A percentile compares a stretch with the other conserved stretches of the same genome.
These are phyloP conservation scores for Hypericum perforatum DNA, from an alignment of 345 rosid genomes.

Conservation along the genomic window DNA sequence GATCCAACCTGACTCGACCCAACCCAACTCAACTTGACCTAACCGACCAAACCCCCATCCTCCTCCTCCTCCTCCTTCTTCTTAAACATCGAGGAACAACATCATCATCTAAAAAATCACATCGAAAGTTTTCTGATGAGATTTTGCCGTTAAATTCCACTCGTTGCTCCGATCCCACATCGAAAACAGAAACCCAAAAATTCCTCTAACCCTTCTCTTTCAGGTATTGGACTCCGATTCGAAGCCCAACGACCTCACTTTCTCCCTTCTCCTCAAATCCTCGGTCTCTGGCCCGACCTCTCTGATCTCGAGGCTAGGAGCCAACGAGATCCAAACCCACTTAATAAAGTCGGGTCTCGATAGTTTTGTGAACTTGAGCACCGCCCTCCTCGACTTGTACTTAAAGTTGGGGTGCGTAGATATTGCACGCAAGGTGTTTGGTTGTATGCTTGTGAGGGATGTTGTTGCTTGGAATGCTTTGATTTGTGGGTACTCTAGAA, in stretches of 20 bases:
- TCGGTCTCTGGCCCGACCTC: too few relatives aligned
- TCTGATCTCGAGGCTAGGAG: constrained; percentile 16
- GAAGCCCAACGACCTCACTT: constrained; percentile 45
- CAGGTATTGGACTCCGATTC: constrained; percentile 35
- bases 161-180: constrained; percentile 33
- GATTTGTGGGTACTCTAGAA: constrained; percentile 63
- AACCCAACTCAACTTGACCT: too few relatives aligned
- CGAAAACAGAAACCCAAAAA: constrained; percentile 24
- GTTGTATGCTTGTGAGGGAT: constrained; percentile 59
- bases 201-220: constrained; percentile 37
- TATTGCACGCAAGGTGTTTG: constrained; percentile 41
- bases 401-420: constrained; percentile 33
- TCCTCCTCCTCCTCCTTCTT: too few relatives aligned
- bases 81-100: too few relatives aligned
- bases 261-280: constrained; percentile 34
- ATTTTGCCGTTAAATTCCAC: constrained; percentile 39
- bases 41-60: too few relatives aligned
- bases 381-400: constrained; percentile 38
- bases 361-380: constrained; percentile 42
- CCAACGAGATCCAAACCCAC: constrained; percentile 41
- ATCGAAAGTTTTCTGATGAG: too few relatives aligned
- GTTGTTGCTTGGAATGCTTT: constrained; percentile 70
- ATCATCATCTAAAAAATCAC: too few relatives aligned
- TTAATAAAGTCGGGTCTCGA: constrained; percentile 43
- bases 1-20: too few relatives aligned